Evolutionary conservation across 305 asterid genomes (phyloP), one percentile per base, ranked within the genome.

Genomic region (Petunia hybrid): DNA sequence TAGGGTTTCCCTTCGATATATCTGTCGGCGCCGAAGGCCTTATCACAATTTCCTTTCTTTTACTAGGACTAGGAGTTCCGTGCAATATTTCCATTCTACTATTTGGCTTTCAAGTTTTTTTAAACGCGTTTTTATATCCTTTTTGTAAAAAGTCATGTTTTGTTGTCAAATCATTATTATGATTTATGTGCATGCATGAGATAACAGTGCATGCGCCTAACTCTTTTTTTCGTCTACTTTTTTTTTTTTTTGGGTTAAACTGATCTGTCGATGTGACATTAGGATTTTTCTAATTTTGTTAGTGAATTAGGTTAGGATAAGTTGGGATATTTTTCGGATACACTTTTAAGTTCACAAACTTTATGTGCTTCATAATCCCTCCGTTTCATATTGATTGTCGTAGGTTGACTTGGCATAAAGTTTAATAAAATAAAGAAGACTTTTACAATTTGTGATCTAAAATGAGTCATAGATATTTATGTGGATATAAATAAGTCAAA

Each of bases 101-200:
- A 48, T 71, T 46, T 70, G 77, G 46, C 77, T 71, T 71, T 46
- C 8, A 12, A 71, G 48, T 22, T 10, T 9, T 70, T 46, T 71
- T 31, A 71, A 71, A 46, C 77, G 77, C 77, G 77, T 46, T 71
- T 69, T 31, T 46, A 46, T 46, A 70, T 22, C 9, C 6, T 46
- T 70, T 70, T 46, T 45, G 42, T 10, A 46, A 71, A 70, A 71
- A 46, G 43, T 46, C 77, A 22, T 70, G 77, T 31, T 70, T 69
- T 70, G 61, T 46, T 46, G 48, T 70, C 77, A 71, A 71, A 71
- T 71, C 12, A 10, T 9, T 71, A 71, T 48, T 46, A 46, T 31
- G 55, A 4, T 5, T 9, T 22, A 22, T 16, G 31, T 46, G 31
- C 77, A 46, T 35, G 77, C 46, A 46, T 46, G 77, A 45, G 77